These are phyloP conservation scores for Allium sativum DNA, from an alignment of 106 monocot species.

Conservation along the genomic window DNA sequence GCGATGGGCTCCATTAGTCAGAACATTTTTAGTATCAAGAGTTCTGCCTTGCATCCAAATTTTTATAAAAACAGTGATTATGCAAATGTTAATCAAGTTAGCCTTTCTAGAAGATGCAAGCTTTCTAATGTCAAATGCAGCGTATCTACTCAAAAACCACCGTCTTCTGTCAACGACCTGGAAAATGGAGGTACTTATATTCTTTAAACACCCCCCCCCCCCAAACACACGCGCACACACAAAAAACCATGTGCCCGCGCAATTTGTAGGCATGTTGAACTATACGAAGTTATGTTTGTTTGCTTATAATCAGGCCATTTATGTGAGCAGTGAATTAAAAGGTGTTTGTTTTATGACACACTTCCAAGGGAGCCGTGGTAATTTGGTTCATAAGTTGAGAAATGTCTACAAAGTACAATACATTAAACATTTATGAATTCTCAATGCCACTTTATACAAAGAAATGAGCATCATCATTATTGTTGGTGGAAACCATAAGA, in stretches of 20 bases:
- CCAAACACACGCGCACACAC: too few species aligned
- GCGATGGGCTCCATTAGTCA: slow-evolving; percentile 7
- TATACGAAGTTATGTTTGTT: background rate
- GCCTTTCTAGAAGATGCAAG: background rate
- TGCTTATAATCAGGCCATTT: background rate
- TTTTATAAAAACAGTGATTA: background rate
- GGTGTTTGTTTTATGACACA: background rate
- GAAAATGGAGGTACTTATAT: background rate
- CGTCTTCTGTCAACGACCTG: background rate
- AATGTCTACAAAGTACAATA: too few species aligned
- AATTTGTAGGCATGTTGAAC: background rate
- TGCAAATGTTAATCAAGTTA: background rate
- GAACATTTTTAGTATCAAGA: background rate
- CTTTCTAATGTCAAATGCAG: background rate
- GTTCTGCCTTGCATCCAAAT: background rate
- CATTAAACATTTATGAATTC: too few species aligned
- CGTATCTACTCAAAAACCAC: background rate
- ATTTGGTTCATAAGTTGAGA: too few species aligned
- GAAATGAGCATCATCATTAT: too few species aligned
- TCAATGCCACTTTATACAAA: too few species aligned
- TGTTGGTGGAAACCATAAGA: too few species aligned
- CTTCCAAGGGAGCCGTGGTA: background rate
- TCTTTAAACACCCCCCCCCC: too few species aligned
- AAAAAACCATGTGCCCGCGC: background rate
- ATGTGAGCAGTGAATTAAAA: background rate